These are phyloP conservation scores for Endocarpon pusillum DNA, from an alignment of 495 filamentous ascomycete genomes.

Conservation along the genomic window DNA sequence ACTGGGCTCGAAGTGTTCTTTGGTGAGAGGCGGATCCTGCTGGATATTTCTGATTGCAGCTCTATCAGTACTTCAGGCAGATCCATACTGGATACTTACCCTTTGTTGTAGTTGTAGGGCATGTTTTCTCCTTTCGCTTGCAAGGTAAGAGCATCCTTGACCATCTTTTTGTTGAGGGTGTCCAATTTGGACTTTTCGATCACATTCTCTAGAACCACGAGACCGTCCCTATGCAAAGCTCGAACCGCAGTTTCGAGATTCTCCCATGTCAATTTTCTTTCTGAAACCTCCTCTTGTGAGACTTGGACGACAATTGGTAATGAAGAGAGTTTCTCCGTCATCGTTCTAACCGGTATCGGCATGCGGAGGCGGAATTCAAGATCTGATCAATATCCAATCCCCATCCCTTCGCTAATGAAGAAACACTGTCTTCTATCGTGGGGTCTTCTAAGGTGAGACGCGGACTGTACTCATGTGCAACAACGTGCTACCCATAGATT, in stretches of 20 bases:
- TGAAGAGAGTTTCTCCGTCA: too few relatives aligned
- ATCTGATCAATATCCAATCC: too few relatives aligned
- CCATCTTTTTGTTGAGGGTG: conserved; percentile 32
- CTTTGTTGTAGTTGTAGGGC: conserved; percentile 35
- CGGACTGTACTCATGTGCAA: too few relatives aligned
- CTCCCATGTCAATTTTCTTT: conserved; percentile 11
- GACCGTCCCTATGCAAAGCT: conserved; percentile 32
- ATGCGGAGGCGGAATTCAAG: too few relatives aligned
- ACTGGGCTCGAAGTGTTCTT: conserved; percentile 21
- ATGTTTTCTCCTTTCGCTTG: conserved; percentile 24
- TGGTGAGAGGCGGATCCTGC: conserved; percentile 30
- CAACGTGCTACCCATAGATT: too few relatives aligned
- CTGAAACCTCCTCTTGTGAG: conserved; percentile 9
- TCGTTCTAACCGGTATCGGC: too few relatives aligned
- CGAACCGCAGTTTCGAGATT: conserved; percentile 35
- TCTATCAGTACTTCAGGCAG: neutral
- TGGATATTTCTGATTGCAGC: conserved; percentile 34
- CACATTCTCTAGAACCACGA: conserved; percentile 38
- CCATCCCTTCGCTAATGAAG: too few relatives aligned
- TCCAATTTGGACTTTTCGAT: conserved; percentile 27
- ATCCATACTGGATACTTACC: too few relatives aligned
- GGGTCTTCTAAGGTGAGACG: too few relatives aligned
- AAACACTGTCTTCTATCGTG: too few relatives aligned
- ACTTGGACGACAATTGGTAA: too few relatives aligned
- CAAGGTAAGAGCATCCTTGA: conserved; percentile 27